These are phyloP conservation scores for Mucor ambiguus DNA, from an alignment of 371 early-diverging fungal species.

Conservation along the genomic window DNA sequence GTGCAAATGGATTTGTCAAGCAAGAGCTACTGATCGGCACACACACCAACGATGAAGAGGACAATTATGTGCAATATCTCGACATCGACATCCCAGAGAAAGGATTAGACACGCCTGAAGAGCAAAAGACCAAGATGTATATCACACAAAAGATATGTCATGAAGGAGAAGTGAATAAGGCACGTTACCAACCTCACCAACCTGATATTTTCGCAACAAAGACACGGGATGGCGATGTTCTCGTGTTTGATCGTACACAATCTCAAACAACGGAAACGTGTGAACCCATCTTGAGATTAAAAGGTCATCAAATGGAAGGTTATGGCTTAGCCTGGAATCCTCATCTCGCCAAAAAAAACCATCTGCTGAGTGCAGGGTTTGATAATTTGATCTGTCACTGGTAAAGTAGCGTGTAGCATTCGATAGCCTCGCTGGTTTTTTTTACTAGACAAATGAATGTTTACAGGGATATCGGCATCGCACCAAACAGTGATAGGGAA, in stretches of 20 bases:
- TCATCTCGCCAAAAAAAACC: slow-evolving; percentile 52
- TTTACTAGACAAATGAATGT: neutral
- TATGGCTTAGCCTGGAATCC: slow-evolving; percentile 83
- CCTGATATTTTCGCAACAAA: slow-evolving; percentile 95
- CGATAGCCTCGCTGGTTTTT: neutral
- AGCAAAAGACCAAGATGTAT: slow-evolving; percentile 18
- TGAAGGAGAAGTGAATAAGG: slow-evolving; percentile 95
- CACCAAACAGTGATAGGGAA: slow-evolving; percentile 54
- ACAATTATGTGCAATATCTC: slow-evolving; percentile 93
- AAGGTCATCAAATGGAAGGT: slow-evolving; percentile 95
- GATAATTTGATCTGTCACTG: slow-evolving; percentile 87
- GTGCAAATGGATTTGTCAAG: slow-evolving; percentile 54
- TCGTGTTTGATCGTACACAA: slow-evolving; percentile 92
- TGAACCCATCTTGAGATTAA: slow-evolving; percentile 85
- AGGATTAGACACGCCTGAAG: slow-evolving; percentile 48
- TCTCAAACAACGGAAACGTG: slow-evolving; percentile 58
- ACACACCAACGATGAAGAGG: slow-evolving; percentile 94
- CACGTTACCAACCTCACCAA: slow-evolving; percentile 93
- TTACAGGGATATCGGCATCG: slow-evolving; percentile 35
- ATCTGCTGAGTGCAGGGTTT: slow-evolving; percentile 85
- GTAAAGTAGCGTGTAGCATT: slow-evolving; percentile 28
- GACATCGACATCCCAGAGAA: slow-evolving; percentile 80
- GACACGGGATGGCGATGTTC: slow-evolving; percentile 87
- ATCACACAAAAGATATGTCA: slow-evolving; percentile 90
- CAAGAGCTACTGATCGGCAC: slow-evolving; percentile 93